Conservation (phyloP, 176 grass and related monocot genomes). For the Miscanthus lutarioriparius region DNA sequence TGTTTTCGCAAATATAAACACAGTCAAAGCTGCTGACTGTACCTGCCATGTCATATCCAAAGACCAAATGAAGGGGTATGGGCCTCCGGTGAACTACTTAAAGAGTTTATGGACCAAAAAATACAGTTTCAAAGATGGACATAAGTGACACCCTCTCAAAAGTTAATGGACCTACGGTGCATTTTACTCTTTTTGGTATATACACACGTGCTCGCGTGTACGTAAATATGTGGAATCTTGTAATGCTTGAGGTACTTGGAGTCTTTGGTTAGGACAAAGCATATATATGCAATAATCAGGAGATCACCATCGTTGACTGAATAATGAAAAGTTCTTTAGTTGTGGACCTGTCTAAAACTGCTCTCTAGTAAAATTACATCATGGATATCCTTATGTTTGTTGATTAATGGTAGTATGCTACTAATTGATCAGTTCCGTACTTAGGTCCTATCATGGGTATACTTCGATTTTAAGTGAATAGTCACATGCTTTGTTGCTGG, state of each 20-base stretch:
- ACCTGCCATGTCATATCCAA: too few relatives aligned
- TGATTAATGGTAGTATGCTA: background rate
- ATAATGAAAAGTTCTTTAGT: background rate
- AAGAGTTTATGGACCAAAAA: too few relatives aligned
- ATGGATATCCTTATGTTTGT: background rate
- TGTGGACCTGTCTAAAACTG: background rate
- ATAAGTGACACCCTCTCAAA: too few relatives aligned
- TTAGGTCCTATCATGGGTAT: background rate
- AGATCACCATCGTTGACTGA: background rate
- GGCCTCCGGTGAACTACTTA: too few relatives aligned
- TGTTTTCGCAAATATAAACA: too few relatives aligned
- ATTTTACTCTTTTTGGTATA: too few relatives aligned
- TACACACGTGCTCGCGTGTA: constrained; percentile 24
- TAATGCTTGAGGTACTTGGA: constrained; percentile 15
- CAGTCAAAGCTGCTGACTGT: too few relatives aligned
- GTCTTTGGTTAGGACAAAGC: background rate
- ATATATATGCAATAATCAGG: constrained; percentile 35
- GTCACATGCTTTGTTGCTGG: background rate
- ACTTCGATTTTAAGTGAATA: background rate
- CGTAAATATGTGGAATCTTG: constrained; percentile 44
- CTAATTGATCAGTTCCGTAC: background rate
- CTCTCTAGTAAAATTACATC: background rate
- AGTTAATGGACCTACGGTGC: too few relatives aligned
- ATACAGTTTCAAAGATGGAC: too few relatives aligned
- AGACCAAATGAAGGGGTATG: too few relatives aligned